Conservation (phyloP, 208 protist genomes). For the Leishmania mexicana region DNA sequence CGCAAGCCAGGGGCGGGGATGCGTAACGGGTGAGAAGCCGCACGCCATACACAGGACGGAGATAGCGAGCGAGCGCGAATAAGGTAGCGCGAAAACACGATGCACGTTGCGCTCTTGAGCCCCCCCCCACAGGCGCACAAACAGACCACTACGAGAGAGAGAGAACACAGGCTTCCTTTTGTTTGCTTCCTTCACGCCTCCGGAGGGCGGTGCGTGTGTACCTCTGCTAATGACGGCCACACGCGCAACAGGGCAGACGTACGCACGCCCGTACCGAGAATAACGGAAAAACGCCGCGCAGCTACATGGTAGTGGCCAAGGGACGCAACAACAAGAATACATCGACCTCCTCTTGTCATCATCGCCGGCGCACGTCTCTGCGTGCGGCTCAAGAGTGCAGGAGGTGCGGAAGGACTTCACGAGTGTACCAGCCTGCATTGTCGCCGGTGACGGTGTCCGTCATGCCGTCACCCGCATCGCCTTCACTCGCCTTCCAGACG, state of each 20-base stretch:
- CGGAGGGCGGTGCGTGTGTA: neutral
- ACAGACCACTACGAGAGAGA: neutral
- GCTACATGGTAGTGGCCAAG: neutral
- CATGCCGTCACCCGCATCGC: conserved; percentile 4
- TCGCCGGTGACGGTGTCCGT: conserved; percentile 14
- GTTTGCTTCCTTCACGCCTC: neutral
- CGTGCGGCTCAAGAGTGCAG: conserved; percentile 19
- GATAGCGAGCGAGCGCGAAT: neutral
- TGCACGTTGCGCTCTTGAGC: neutral
- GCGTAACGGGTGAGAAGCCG: neutral
- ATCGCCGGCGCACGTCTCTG: neutral
- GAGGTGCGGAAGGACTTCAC: conserved; percentile 37
- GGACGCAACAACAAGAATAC: neutral
- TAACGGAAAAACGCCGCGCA: neutral
- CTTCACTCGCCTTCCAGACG: conserved; percentile 17
- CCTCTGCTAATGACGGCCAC: neutral
- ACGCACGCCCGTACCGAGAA: neutral
- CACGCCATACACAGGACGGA: neutral
- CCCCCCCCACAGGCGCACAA: neutral
- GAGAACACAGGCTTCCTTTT: neutral
- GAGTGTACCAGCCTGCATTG: conserved; percentile 39
- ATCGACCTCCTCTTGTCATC: neutral
- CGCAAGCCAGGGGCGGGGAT: neutral
- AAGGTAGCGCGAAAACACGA: neutral
- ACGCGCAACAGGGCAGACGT: neutral